Base-by-base conservation (phyloP, 257 asterid species). In the Avicennia marina region DNA sequence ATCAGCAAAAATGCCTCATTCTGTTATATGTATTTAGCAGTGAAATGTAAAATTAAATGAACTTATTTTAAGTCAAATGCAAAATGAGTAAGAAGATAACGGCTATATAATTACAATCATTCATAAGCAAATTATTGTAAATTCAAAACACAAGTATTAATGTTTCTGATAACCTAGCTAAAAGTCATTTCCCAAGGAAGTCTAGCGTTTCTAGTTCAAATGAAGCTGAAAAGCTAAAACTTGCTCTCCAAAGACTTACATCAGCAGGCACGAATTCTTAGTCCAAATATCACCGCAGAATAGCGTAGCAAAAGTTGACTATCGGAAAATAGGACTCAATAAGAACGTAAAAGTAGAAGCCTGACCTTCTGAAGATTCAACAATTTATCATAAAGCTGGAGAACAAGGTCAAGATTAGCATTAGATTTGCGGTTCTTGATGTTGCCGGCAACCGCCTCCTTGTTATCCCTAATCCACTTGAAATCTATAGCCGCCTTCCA, bases 401-500 rank as follows among this genome's bases (percentile, higher is more conserved):
- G 83, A 59, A 93, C 89, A 60, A 68, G 72, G 60, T 81, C 87
- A 65, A 93, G 60, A 60, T 89, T 82, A 22, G 94, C 95, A 73
- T 63, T 74, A 16, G 90, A 89, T 44, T 84, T 89, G 48, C 97
- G 78, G 48, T 73, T 80, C 72, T 58, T 74, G 34, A 89, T 81
- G 68, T 89, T 93, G 51, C 60, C 65, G 0, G 96, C 95, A 64
- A 81, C 89, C 0, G 72, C 93, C 46, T 89, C 97, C 74, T 81
- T 81, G 68, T 84, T 84, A 15, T 93, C 99, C 80, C 95, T 78
- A 53, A 93, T 84, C 94, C 94, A 84, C 83, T 93, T 89, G 68
- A 83, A 93, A 72, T 89, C 97, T 48, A 93, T 78, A 8, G 96
- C 79, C 1, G 97, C 98, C 76, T 76, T 91, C 97, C 97, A 91